Evolutionary conservation across 179 eudicot genomes (phyloP), one percentile per base, ranked within the genome.

Genomic region (Heliamphora ciliata): DNA sequence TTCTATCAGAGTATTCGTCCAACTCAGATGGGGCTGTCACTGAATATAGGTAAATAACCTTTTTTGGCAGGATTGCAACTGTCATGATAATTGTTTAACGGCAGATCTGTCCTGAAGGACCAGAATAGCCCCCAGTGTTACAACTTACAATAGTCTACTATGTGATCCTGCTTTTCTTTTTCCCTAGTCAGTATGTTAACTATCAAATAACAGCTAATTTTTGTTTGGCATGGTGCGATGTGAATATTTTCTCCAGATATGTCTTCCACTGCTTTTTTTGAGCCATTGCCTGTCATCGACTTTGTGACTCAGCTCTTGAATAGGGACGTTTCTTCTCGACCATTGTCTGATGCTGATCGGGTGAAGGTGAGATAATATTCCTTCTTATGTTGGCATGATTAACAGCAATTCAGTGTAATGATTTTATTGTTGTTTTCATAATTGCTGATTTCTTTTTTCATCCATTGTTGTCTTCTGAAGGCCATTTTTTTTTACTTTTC

Each of bases 1-100:
- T 96, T 94, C 86, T 94, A 96, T 84, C 99, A 96, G 87, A 96
- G 99, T 81, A 92, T 96, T 44, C 92, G 99, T 5, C 99, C 99
- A 5, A 94, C 99, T 60, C 99, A 96, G 86, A 96, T 94, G 99
- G 99, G 99, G 58, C 71, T 96, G 71, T 96, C 99, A 0, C 84
- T 96, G 78, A 96, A 96, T 82, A 96, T 96, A 40, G 99, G 99
- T 85, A 81, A 74, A 52, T 5, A 47, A 31, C 6, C 40, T 77
- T 10, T 50, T 11, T 54, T 78, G 50, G 18, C 21, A 21, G 31
- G 17, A 44, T 55, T 51, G n/a, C 69, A 18, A 52, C 15, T 31
- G 40, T 10, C 1, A 2, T 44, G 50, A 50, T 31, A 11, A 60
- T 6, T 52, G 8, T 58, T 60, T 77, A 24, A 76, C 48, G 17